phyloP scores from a whole-genome alignment of 208 protist species.

The Novymonas esmeraldas region DNA sequence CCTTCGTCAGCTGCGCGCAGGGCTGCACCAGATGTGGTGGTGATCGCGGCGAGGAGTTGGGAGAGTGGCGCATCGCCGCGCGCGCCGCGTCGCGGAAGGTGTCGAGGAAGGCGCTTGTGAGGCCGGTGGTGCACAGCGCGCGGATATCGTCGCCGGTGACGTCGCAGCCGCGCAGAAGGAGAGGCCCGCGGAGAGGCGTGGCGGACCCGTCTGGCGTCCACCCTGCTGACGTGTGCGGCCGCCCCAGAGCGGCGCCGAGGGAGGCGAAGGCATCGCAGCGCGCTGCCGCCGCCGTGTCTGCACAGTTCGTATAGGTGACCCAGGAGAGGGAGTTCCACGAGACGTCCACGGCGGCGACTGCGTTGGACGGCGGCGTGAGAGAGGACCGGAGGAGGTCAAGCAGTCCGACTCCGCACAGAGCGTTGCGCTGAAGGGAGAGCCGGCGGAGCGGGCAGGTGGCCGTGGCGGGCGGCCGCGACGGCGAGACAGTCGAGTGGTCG shows the following conservation, averaged over 20 bases:
- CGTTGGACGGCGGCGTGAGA: neutral
- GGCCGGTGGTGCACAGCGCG: constrained; percentile 10
- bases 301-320: neutral
- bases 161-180: constrained; percentile 17
- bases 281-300: neutral
- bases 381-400: neutral
- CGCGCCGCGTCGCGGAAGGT: constrained; percentile 10
- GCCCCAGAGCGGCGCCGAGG: neutral
- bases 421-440: constrained; percentile 20
- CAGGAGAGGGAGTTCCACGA: constrained; percentile 17
- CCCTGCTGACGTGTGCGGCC: neutral
- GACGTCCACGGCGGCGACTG: constrained; percentile 5
- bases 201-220: neutral
- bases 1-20: constrained; percentile 8
- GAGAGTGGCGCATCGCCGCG: neutral
- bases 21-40: neutral
- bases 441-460: neutral
- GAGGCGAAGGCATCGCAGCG: neutral
- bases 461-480: neutral
- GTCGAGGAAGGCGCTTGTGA: constrained; percentile 5
- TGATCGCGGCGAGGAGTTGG: neutral
- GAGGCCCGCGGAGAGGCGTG: neutral
- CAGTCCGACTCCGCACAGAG: constrained; percentile 3
- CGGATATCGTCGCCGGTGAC: constrained; percentile 1
- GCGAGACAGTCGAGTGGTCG: neutral